Evolutionary conservation across 2,329 filamentous ascomycete genomes (phyloP).

Genomic region (Elsinoe arachidis): DNA sequence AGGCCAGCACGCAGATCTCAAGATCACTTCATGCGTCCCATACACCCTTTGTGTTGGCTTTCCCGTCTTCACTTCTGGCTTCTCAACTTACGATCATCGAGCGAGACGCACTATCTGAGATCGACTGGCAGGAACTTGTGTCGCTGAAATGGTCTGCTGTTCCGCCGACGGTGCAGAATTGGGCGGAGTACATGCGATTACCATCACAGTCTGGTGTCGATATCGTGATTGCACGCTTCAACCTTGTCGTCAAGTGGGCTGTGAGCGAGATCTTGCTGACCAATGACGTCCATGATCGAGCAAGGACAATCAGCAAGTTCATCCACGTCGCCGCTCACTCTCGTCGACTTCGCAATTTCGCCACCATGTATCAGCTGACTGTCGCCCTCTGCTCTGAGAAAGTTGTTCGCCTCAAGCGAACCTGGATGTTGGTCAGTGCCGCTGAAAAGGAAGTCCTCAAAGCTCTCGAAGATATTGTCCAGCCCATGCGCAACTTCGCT

Average conservation of each 20-base stretch:
- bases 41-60: conserved; percentile 71
- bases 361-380: conserved; percentile 72
- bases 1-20: neutral
- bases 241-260: conserved; percentile 81
- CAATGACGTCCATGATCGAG: conserved; percentile 60
- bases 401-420: conserved; percentile 56
- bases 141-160: conserved; percentile 74
- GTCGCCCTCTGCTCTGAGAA: conserved; percentile 64
- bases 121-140: conserved; percentile 81
- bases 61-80: conserved; percentile 68
- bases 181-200: conserved; percentile 60
- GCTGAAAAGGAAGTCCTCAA: conserved; percentile 57
- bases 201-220: conserved; percentile 55
- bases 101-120: conserved; percentile 75
- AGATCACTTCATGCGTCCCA: conserved; percentile 35
- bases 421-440: conserved; percentile 62
- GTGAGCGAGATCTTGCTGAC: conserved; percentile 73
- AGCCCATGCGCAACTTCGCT: conserved; percentile 69
- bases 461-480: conserved; percentile 64
- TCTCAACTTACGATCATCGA: conserved; percentile 81
- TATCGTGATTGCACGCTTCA: conserved; percentile 77
- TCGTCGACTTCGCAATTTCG: conserved; percentile 69
- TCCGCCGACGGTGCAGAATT: conserved; percentile 39
- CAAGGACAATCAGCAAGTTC: conserved; percentile 67
- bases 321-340: conserved; percentile 74